These are phyloP conservation scores for Gnaphalium uliginosum DNA, from an alignment of 129 eudicot genomes.

Conservation along the genomic window DNA sequence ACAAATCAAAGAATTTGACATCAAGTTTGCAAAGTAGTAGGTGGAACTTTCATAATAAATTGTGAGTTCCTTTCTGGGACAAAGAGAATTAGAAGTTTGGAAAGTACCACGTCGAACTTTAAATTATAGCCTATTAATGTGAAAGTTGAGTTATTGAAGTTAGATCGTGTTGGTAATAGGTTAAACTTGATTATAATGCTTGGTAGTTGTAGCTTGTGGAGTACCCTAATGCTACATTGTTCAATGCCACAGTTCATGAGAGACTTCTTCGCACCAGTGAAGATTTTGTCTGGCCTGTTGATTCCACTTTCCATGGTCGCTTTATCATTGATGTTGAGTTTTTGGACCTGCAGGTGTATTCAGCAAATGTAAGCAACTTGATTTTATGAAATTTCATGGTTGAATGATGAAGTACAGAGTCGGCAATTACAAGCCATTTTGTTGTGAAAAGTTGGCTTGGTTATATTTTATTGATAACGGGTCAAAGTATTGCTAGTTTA, in stretches of 20 bases:
- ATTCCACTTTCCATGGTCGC: slow-evolving; percentile 73
- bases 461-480: not conserved
- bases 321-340: slow-evolving; percentile 88
- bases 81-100: not conserved
- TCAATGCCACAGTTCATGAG: slow-evolving; percentile 74
- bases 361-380: slow-evolving; percentile 55
- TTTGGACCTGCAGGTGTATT: slow-evolving; percentile 77
- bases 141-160: not conserved
- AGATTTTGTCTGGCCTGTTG: slow-evolving; percentile 91
- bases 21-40: not conserved
- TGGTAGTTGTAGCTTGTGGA: not conserved
- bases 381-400: not conserved
- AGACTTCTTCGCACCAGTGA: slow-evolving; percentile 78
- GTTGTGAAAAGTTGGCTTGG: not conserved
- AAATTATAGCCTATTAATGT: not conserved
- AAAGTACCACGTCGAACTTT: no score
- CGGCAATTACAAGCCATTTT: not conserved
- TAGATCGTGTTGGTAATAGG: not conserved
- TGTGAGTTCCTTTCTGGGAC: not conserved
- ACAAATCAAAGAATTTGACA: not conserved
- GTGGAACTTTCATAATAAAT: not conserved
- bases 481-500: not conserved
- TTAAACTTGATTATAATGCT: not conserved
- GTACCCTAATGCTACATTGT: slow-evolving; percentile 10
- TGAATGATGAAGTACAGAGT: not conserved